Percentiles rank a stretch among this genome's conserved stretches.
phyloP scores from a whole-genome alignment of 768 basidiomycete genomes.

The Auricularia sp. region DNA sequence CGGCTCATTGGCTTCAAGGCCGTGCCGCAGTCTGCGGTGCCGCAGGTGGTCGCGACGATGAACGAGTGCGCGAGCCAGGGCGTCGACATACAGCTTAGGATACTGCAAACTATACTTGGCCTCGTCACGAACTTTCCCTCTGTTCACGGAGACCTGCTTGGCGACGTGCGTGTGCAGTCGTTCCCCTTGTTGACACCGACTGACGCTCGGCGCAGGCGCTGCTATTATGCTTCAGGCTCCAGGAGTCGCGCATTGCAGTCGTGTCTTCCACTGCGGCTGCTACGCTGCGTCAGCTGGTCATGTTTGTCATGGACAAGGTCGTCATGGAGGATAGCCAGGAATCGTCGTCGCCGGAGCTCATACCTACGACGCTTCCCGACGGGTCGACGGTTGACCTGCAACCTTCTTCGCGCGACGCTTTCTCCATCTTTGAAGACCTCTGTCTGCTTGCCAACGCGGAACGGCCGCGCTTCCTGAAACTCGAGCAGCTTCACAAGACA shows the following conservation, averaged over 20 bases:
- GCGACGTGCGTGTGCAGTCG: conserved; percentile 48
- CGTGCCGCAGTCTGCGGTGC: conserved; percentile 70
- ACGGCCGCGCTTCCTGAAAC: conserved; percentile 69
- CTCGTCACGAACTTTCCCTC: conserved; percentile 81
- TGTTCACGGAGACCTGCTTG: conserved; percentile 71
- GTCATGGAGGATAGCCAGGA: conserved; percentile 58
- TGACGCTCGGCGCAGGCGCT: conserved; percentile 49
- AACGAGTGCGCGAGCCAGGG: conserved; percentile 83
- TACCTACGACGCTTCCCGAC: conserved; percentile 54
- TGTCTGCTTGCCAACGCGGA: conserved; percentile 81
- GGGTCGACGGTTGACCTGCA: conserved; percentile 53
- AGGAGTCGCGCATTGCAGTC: conserved; percentile 91
- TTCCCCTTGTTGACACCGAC: neutral
- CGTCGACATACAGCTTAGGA: conserved; percentile 92
- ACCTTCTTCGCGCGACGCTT: conserved; percentile 76
- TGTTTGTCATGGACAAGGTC: conserved; percentile 97
- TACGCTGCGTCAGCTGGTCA: conserved; percentile 88
- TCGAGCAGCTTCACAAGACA: conserved; percentile 79
- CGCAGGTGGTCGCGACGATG: conserved; percentile 75
- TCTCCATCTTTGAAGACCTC: conserved; percentile 83
- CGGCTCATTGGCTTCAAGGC: conserved; percentile 81
- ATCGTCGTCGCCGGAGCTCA: conserved; percentile 19
- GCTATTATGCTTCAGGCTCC: conserved; percentile 87
- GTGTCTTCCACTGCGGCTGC: conserved; percentile 97
- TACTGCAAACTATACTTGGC: conserved; percentile 84